Percentiles rank a stretch among this genome's conserved stretches.
Evolutionary conservation across 164 flowering plant genomes (phyloP).

Genomic region (Amborella trichopoda): DNA sequence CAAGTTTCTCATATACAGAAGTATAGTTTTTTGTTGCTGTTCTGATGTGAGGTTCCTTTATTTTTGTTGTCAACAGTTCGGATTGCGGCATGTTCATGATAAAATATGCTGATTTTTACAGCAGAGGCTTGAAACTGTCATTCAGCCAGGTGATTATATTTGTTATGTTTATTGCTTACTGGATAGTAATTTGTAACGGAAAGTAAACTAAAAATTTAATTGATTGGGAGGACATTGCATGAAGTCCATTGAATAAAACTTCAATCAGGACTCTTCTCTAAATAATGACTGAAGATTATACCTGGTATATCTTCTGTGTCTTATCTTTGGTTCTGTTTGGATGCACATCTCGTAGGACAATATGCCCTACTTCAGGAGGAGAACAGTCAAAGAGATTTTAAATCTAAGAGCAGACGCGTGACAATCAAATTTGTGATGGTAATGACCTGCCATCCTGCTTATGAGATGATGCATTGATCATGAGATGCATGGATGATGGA

Average conservation of each 20-base stretch:
- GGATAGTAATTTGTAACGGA: neutral
- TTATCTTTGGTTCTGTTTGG: neutral
- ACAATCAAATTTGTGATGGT: too few relatives aligned
- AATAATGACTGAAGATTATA: too few relatives aligned
- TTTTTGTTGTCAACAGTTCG: constrained; percentile 29
- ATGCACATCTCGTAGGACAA: constrained; percentile 29
- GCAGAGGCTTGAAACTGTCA: constrained; percentile 70
- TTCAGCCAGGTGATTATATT: constrained; percentile 54
- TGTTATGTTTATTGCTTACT: neutral
- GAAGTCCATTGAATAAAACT: too few relatives aligned
- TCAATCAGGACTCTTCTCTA: too few relatives aligned
- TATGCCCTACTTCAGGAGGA: constrained; percentile 82
- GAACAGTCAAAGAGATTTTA: constrained; percentile 83
- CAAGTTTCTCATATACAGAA: neutral
- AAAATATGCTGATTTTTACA: constrained; percentile 87
- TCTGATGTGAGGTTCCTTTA: too few relatives aligned
- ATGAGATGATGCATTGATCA: too few relatives aligned
- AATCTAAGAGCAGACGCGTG: constrained; percentile 70
- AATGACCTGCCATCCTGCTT: too few relatives aligned
- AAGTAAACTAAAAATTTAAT: too few relatives aligned
- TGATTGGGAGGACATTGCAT: too few relatives aligned
- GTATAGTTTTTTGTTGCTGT: too few relatives aligned
- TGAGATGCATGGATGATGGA: too few relatives aligned
- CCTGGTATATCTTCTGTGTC: neutral
- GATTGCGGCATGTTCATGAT: constrained; percentile 99